phyloP scores from a whole-genome alignment of 148 eudicot genomes.

The Amaranthus hypochondriacus region DNA sequence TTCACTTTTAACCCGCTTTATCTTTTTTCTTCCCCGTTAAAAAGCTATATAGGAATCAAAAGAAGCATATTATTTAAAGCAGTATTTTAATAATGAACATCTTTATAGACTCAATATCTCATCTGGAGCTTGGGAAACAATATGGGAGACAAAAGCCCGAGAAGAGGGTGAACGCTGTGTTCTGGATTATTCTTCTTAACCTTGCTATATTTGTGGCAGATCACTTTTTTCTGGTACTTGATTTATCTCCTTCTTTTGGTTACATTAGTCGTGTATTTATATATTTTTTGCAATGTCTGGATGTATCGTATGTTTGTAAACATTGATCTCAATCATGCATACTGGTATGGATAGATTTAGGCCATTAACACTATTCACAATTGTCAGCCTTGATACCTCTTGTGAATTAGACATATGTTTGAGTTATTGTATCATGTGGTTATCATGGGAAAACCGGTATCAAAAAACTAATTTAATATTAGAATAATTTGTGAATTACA shows the following conservation, averaged over 20 bases:
- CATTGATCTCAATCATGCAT: constrained; percentile 2
- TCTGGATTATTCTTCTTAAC: constrained; percentile 92
- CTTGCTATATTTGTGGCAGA: constrained; percentile 79
- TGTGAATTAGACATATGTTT: no score
- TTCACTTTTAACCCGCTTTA: background rate
- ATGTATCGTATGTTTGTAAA: background rate
- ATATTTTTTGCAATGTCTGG: background rate
- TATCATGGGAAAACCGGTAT: background rate
- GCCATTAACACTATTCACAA: background rate
- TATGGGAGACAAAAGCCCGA: constrained; percentile 50
- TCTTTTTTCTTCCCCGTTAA: constrained; percentile 1
- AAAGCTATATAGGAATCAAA: constrained; percentile 1
- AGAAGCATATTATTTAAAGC: background rate
- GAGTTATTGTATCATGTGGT: constrained; percentile 11
- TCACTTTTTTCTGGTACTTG: constrained; percentile 74
- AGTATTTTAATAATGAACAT: constrained; percentile 12
- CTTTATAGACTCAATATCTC: constrained; percentile 67
- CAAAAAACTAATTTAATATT: no score
- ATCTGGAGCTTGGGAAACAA: constrained; percentile 74
- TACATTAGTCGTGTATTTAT: background rate
- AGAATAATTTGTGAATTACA: no score
- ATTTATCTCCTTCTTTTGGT: constrained; percentile 11
- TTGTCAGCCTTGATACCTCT: background rate
- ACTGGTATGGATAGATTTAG: background rate
- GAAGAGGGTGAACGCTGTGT: constrained; percentile 79